Conservation (phyloP, 208 protist species). For the Leishmania amazonensis region DNA sequence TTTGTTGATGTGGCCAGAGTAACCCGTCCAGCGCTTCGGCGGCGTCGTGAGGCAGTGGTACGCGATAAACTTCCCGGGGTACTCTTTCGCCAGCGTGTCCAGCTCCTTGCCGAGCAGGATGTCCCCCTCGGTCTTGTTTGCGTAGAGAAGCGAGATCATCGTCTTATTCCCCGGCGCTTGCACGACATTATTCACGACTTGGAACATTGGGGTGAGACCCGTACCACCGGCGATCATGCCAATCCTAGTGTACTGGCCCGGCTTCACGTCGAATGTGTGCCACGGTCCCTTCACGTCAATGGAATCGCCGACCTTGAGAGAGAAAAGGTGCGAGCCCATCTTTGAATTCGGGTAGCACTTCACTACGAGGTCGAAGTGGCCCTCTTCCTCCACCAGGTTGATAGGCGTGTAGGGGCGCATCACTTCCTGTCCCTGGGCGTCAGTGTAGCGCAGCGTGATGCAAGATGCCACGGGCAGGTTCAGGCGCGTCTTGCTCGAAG, state of each 20-base stretch:
- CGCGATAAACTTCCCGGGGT: constrained; percentile 65
- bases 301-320: constrained; percentile 79
- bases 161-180: constrained; percentile 56
- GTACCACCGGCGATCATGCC: constrained; percentile 90
- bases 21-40: constrained; percentile 52
- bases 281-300: constrained; percentile 87
- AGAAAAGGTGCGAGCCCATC: constrained; percentile 89
- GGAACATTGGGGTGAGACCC: constrained; percentile 92
- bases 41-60: constrained; percentile 72
- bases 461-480: constrained; percentile 59
- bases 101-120: constrained; percentile 80
- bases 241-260: constrained; percentile 67
- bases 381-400: constrained; percentile 50
- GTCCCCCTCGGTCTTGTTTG: constrained; percentile 79
- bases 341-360: constrained; percentile 87
- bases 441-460: constrained; percentile 64
- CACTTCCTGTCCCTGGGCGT: constrained; percentile 66
- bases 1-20: constrained; percentile 64
- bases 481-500: constrained; percentile 35
- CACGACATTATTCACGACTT: constrained; percentile 77
- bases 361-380: constrained; percentile 74
- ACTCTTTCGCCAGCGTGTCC: constrained; percentile 47
- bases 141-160: constrained; percentile 72
- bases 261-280: constrained; percentile 65
- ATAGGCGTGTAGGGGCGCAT: constrained; percentile 82